Conservation (phyloP, 2,329 filamentous ascomycete genomes). For the Botrytis cinerea region DNA sequence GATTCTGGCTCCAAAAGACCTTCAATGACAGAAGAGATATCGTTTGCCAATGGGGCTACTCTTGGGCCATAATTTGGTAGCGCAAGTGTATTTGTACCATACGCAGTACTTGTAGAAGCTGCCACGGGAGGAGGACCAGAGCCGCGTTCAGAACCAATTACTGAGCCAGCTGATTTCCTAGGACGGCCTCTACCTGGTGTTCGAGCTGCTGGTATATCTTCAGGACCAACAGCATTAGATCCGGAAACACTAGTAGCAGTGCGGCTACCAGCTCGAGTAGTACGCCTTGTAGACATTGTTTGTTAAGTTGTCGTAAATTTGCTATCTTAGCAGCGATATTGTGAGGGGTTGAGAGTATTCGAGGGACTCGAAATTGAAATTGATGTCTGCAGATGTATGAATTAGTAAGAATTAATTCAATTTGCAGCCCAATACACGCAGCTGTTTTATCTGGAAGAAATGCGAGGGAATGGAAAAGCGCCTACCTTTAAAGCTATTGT, state of each 20-base stretch:
- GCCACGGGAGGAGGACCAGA: constrained; percentile 32
- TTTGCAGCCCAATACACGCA: background rate
- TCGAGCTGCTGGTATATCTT: constrained; percentile 29
- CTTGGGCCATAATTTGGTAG: constrained; percentile 24
- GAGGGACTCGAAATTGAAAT: constrained; percentile 1
- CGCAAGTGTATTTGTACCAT: constrained; percentile 36
- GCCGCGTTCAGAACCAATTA: constrained; percentile 2
- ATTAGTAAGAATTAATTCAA: background rate
- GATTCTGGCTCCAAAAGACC: constrained; percentile 30
- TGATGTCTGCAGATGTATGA: constrained; percentile 9
- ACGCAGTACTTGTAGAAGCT: constrained; percentile 34
- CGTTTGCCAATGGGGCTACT: constrained; percentile 26
- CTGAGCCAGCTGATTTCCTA: constrained; percentile 14
- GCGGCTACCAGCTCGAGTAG: constrained; percentile 34
- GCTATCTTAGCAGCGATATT: background rate
- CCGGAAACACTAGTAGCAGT: constrained; percentile 30
- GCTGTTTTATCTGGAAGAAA: background rate
- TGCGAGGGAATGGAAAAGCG: background rate
- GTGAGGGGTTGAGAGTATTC: background rate
- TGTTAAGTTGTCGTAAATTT: background rate
- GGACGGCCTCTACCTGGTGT: constrained; percentile 25
- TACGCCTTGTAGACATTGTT: constrained; percentile 37
- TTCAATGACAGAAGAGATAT: constrained; percentile 30
- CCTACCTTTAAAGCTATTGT: background rate
- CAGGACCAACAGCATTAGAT: constrained; percentile 28